A percentile compares a stretch with the other conserved stretches of the same genome.
Conservation (phyloP, 164 flowering plant species). For the Vitis labrusca region DNA sequence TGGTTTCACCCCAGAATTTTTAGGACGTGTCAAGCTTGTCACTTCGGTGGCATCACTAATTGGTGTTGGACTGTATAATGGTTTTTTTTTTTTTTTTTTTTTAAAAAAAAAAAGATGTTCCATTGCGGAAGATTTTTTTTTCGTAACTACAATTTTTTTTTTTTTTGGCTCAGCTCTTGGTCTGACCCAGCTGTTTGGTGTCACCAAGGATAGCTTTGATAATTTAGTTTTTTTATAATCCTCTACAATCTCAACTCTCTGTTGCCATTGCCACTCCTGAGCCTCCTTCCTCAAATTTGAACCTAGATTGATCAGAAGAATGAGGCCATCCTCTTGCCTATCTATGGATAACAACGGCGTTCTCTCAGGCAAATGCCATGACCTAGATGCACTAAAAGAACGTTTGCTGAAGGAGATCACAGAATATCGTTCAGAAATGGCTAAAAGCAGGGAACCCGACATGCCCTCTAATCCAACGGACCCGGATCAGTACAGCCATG, state of each 20-base stretch:
- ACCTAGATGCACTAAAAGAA: too few species aligned
- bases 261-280: constrained; percentile 88
- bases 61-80: constrained; percentile 96
- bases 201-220: constrained; percentile 78
- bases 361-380: too few species aligned
- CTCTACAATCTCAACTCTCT: constrained; percentile 92
- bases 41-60: constrained; percentile 90
- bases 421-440: too few species aligned
- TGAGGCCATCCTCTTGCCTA: too few species aligned
- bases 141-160: constrained; percentile 40
- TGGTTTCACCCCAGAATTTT: constrained; percentile 95
- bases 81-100: constrained; percentile 43
- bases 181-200: constrained; percentile 78
- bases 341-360: too few species aligned
- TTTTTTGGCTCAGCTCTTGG: constrained; percentile 77
- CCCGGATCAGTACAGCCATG: too few species aligned
- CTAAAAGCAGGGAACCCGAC: too few species aligned
- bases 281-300: constrained; percentile 59
- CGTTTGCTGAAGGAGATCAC: too few species aligned
- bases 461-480: too few species aligned
- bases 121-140: constrained; percentile 79
- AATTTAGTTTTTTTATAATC: constrained; percentile 68
- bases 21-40: constrained; percentile 95
- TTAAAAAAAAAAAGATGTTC: constrained; percentile 79
- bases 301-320: too few species aligned